phyloP scores from a whole-genome alignment of 306 rosid genomes.

The Cicer cuneatum region DNA sequence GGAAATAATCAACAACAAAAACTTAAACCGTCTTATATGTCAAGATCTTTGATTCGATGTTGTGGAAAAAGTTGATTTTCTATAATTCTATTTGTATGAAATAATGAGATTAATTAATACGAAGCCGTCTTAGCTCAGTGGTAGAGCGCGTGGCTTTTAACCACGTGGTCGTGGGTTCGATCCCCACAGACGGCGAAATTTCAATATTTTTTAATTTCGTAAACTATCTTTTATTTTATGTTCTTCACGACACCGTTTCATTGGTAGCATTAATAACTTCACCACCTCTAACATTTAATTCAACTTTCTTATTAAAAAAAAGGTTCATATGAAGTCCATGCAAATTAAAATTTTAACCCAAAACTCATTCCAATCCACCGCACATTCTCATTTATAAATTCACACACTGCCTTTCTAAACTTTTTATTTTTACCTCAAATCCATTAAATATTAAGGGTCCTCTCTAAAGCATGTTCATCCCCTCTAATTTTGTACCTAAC shows the following conservation, averaged over 20 bases:
- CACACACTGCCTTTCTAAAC: conserved; percentile 19
- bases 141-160: conserved; percentile 79
- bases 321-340: conserved; percentile 64
- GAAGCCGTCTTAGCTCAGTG: conserved; percentile 71
- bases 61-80: too few species aligned
- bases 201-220: neutral
- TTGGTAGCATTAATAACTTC: conserved; percentile 80
- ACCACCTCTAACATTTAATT: conserved; percentile 35
- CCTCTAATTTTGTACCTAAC: conserved; percentile 45
- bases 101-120: too few species aligned
- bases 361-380: conserved; percentile 50
- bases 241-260: conserved; percentile 30
- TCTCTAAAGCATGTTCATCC: conserved; percentile 18
- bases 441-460: conserved; percentile 23
- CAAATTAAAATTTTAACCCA: neutral
- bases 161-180: conserved; percentile 85
- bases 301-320: conserved; percentile 18
- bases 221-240: conserved; percentile 19
- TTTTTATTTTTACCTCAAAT: neutral
- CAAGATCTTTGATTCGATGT: too few species aligned
- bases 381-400: conserved; percentile 46
- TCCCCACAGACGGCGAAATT: conserved; percentile 71
- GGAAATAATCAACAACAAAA: too few species aligned
- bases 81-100: fast-evolving
- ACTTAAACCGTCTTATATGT: too few species aligned